phyloP scores from a whole-genome alignment of 495 filamentous ascomycete genomes.

The Penicillium manginii region DNA sequence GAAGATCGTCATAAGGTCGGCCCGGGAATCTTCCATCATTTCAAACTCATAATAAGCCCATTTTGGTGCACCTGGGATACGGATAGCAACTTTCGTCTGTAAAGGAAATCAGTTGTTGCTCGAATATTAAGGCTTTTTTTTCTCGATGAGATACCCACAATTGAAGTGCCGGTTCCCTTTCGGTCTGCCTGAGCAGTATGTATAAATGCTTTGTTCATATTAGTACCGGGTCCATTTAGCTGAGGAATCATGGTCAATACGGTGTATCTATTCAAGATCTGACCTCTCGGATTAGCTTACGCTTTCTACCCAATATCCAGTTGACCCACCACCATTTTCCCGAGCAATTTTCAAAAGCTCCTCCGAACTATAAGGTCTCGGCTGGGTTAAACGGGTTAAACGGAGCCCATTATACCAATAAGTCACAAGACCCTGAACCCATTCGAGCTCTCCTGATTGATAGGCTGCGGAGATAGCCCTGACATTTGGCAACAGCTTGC shows the following conservation, averaged over 20 bases:
- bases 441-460: background rate
- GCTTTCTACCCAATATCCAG: background rate
- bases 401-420: background rate
- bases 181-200: too few relatives aligned
- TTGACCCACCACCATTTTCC: background rate
- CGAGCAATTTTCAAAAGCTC: background rate
- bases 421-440: background rate
- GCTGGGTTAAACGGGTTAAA: background rate
- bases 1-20: background rate
- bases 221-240: background rate
- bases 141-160: background rate
- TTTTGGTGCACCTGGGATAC: background rate
- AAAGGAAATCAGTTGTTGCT: background rate
- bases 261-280: background rate
- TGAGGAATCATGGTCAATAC: background rate
- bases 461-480: background rate
- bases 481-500: background rate
- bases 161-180: too few relatives aligned
- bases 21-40: background rate
- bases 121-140: background rate
- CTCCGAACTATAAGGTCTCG: background rate
- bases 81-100: background rate
- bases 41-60: background rate
- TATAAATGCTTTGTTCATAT: background rate
- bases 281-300: too few relatives aligned